Evolutionary conservation across 345 rosid species (phyloP).

Genomic region (Rhodamnia rubescens): DNA sequence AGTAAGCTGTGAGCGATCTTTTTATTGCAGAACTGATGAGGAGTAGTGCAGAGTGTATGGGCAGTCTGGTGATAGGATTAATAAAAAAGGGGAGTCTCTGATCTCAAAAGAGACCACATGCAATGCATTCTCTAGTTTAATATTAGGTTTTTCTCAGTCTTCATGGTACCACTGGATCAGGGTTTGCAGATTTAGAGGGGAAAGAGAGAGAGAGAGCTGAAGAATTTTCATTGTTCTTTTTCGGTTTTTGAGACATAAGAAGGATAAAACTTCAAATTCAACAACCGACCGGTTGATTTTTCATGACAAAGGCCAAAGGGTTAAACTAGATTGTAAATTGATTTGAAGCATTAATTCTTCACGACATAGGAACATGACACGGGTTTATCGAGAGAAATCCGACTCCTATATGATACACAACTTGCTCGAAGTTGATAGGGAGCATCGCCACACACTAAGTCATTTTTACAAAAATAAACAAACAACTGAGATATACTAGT

Average conservation of each 20-base stretch:
- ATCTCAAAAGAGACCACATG: conserved; percentile 44
- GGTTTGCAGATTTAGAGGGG: conserved; percentile 15
- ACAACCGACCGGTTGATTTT: not conserved
- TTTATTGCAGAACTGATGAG: conserved; percentile 14
- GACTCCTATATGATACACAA: not conserved
- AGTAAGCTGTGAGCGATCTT: not conserved
- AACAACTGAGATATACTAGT: not conserved
- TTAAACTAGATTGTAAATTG: not conserved
- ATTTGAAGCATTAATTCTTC: not conserved
- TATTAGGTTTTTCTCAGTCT: not conserved
- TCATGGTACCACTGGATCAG: conserved; percentile 10
- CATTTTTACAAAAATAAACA: no score
- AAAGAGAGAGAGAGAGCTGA: not conserved
- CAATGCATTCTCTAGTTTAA: conserved; percentile 16
- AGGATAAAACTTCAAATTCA: not conserved
- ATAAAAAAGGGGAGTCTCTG: conserved; percentile 5
- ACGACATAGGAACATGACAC: not conserved
- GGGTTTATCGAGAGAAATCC: not conserved
- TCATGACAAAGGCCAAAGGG: not conserved
- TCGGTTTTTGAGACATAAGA: not conserved
- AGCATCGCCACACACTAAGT: not conserved
- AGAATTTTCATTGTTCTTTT: not conserved
- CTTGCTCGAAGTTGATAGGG: not conserved
- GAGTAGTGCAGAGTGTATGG: conserved; percentile 6
- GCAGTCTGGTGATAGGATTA: conserved; percentile 8